Conservation (phyloP, 2,329 filamentous ascomycete genomes). For the Xylariaceae sp. region DNA sequence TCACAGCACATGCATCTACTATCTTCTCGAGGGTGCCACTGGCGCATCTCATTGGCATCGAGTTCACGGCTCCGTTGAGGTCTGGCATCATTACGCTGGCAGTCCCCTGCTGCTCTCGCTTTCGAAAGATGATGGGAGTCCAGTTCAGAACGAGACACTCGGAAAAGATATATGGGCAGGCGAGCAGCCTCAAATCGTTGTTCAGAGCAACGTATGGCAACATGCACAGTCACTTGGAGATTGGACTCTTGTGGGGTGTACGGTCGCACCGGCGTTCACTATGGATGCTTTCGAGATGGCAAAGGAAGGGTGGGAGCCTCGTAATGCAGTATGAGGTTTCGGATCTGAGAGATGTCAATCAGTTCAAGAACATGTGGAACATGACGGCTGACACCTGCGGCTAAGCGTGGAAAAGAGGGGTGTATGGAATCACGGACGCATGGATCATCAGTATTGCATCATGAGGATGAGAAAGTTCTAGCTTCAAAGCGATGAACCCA, state of each 20-base stretch:
- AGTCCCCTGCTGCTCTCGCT: constrained; percentile 45
- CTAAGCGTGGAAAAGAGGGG: no score
- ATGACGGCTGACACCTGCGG: no score
- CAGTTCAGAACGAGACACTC: constrained; percentile 34
- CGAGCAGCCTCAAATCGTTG: constrained; percentile 40
- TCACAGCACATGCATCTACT: constrained; percentile 49
- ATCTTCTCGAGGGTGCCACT: constrained; percentile 43
- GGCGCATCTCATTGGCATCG: constrained; percentile 48
- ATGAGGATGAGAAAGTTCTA: no score
- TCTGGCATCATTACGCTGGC: constrained; percentile 53
- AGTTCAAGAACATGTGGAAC: no score
- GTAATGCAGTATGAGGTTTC: background rate
- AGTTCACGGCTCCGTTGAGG: constrained; percentile 42
- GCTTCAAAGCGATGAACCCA: no score
- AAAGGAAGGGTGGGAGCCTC: background rate
- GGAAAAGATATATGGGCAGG: constrained; percentile 39
- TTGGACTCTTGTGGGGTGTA: constrained; percentile 36
- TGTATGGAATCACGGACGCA: no score
- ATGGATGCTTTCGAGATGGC: constrained; percentile 1
- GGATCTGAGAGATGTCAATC: no score
- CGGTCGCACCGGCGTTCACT: constrained; percentile 3
- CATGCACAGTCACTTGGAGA: constrained; percentile 40
- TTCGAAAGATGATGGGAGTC: constrained; percentile 40
- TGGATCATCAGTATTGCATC: no score
- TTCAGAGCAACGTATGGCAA: constrained; percentile 43